Conservation (phyloP, 2,329 filamentous ascomycete species). For the Gliomastix tumulicola region DNA sequence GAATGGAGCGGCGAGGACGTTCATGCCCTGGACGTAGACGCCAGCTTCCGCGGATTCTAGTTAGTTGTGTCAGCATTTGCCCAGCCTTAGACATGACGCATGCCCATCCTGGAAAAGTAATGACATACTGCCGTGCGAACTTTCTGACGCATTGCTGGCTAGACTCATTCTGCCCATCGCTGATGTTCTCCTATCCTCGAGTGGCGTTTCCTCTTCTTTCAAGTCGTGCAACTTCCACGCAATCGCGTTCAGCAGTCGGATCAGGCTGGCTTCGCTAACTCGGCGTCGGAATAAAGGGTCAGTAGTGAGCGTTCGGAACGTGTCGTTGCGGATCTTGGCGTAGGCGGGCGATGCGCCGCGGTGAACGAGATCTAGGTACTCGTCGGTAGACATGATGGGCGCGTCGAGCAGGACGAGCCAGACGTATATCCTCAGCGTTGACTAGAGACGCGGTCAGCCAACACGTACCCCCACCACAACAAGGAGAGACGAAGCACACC, state of each 20-base stretch:
- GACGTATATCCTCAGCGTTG: constrained; percentile 85
- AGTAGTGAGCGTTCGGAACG: constrained; percentile 91
- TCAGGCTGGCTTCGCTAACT: constrained; percentile 91
- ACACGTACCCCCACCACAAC: too few species aligned
- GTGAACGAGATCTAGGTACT: constrained; percentile 85
- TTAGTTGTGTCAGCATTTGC: constrained; percentile 7
- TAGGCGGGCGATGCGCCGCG: constrained; percentile 92
- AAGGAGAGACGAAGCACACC: constrained; percentile 40
- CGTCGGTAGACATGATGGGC: constrained; percentile 75
- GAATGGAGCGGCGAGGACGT: constrained; percentile 92
- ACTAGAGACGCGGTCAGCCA: constrained; percentile 61
- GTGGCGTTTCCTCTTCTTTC: constrained; percentile 40
- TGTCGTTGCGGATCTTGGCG: constrained; percentile 96
- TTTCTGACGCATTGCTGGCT: constrained; percentile 5
- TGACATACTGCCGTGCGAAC: constrained; percentile 1
- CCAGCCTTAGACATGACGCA: neutral
- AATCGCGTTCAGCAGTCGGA: constrained; percentile 87
- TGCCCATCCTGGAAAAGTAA: neutral
- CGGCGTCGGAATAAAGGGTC: constrained; percentile 95
- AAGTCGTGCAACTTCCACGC: constrained; percentile 90
- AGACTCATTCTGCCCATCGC: constrained; percentile 14
- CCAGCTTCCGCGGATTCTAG: constrained; percentile 56
- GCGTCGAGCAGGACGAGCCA: constrained; percentile 93
- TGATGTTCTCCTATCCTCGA: constrained; percentile 14
- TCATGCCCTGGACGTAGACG: constrained; percentile 98